A percentile compares a stretch with the other conserved stretches of the same genome.
Evolutionary conservation across 2,329 filamentous ascomycete genomes (phyloP).

Genomic region (Monilinia laxa): DNA sequence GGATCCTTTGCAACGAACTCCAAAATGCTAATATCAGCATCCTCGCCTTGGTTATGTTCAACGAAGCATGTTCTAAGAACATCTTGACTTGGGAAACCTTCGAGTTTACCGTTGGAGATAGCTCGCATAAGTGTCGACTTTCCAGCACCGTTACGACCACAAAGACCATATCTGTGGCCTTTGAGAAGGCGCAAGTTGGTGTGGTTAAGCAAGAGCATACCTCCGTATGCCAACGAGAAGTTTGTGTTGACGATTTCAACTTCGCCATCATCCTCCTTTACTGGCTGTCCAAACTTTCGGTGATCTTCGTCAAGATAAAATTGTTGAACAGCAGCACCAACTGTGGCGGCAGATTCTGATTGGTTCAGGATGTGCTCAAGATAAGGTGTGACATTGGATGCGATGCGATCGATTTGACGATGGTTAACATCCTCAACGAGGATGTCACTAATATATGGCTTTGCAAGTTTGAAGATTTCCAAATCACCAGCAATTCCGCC

Average conservation of each 20-base stretch:
- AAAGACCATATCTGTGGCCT: slow-evolving; percentile 95
- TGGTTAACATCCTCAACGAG: slow-evolving; percentile 85
- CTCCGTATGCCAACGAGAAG: slow-evolving; percentile 96
- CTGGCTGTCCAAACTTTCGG: slow-evolving; percentile 79
- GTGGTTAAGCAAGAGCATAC: slow-evolving; percentile 94
- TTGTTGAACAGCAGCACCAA: slow-evolving; percentile 72
- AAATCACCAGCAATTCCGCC: slow-evolving; percentile 61
- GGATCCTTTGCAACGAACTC: slow-evolving; percentile 91
- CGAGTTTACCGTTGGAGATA: slow-evolving; percentile 92
- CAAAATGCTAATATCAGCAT: slow-evolving; percentile 92
- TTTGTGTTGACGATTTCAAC: slow-evolving; percentile 95
- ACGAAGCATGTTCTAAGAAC: slow-evolving; percentile 95
- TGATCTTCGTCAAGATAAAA: slow-evolving; percentile 82
- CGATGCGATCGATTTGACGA: slow-evolving; percentile 73
- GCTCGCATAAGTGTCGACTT: slow-evolving; percentile 99
- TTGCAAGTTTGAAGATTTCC: slow-evolving; percentile 66
- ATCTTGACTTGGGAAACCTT: slow-evolving; percentile 92
- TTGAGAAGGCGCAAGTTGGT: slow-evolving; percentile 93
- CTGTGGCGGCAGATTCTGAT: slow-evolving; percentile 56
- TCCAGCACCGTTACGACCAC: slow-evolving; percentile 93
- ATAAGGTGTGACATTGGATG: slow-evolving; percentile 69
- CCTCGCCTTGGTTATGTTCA: slow-evolving; percentile 98
- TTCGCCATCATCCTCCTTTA: slow-evolving; percentile 88
- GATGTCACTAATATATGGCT: slow-evolving; percentile 77
- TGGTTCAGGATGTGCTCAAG: slow-evolving; percentile 67